Base-by-base conservation (phyloP, 2,329 filamentous ascomycete species). In the Stachybotrys elegans region DNA sequence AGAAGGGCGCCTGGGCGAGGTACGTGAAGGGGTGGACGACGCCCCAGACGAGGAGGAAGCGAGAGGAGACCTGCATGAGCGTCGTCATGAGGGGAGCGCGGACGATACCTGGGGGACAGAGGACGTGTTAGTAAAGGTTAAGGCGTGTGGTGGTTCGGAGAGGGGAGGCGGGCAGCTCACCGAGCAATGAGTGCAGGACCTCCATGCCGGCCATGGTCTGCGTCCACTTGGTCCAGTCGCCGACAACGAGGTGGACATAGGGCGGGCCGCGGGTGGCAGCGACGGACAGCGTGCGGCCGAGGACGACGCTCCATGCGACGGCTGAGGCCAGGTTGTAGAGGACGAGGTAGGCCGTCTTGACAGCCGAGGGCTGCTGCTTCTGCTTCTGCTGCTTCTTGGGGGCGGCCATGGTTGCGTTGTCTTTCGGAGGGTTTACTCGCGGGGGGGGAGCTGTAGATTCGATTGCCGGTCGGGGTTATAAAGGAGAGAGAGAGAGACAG, bases 21-120 rank as follows among this genome's bases (percentile, higher is more conserved):
- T 72, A 67, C 9, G 86, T 87, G 70, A 92, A 95, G 32, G 76
- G 73, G 60, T 82, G 76, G 58, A 88, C 83, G 50, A 97, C 76
- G 54, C 79, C 83, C 89, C 91, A 96, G 54, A 96, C 87, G 52
- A 97, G 84, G 51, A 95, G 79, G 57, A 95, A 79, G 42, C 93
- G 88, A 46, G 83, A 88, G 19, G 86, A 78, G 50, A 97, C 91
- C 68, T 98, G 93, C 83, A 95, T 90, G 29, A 79, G 66, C 6
- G 93, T 97, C 5, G 93, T 97, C 55, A 85, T 55, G 56, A 96
- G 65, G 2, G 92, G 90, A 2, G 92, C 84, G 57, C 92, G 83
- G 42, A 98, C 92, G 58, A 97, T 64, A 46, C 88, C 88, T 91
- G 43, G 4, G 9, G 23, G 9, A 27, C n/a, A n/a, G 42, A 31